A percentile compares a stretch with the other conserved stretches of the same genome.
Evolutionary conservation across 2,329 filamentous ascomycete genomes (phyloP).

Genomic region (Beauveria asiatica): DNA sequence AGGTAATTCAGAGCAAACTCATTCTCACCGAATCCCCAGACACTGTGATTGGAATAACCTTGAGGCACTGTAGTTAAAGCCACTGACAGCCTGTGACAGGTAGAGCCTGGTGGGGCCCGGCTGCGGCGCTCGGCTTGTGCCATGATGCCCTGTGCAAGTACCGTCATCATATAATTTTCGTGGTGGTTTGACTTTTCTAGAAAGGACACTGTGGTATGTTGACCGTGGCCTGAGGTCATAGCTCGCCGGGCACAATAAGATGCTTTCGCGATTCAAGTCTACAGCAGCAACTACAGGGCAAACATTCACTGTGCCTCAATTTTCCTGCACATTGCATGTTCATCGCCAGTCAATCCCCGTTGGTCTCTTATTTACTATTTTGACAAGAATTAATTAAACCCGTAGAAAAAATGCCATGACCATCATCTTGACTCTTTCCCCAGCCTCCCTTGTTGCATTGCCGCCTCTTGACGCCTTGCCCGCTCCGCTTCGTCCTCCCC

Average conservation of each 20-base stretch:
- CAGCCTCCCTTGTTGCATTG: conserved; percentile 1
- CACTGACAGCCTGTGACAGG: no score
- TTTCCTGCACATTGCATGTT: no score
- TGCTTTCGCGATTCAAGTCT: not conserved
- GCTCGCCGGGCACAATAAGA: not conserved
- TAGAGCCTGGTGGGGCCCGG: not conserved
- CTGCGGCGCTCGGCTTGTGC: not conserved
- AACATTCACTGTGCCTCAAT: not conserved
- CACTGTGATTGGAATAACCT: no score
- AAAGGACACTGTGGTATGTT: conserved; percentile 31
- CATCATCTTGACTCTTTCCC: not conserved
- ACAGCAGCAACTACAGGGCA: not conserved
- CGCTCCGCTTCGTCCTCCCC: not conserved
- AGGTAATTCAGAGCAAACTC: no score
- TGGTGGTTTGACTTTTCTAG: not conserved
- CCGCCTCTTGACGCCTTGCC: not conserved
- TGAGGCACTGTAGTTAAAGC: no score
- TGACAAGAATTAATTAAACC: no score
- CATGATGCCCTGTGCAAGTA: not conserved
- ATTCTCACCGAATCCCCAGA: no score
- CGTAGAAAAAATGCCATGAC: not conserved
- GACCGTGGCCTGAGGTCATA: conserved; percentile 22
- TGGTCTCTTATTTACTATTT: no score
- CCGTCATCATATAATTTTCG: not conserved
- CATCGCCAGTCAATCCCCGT: no score